Evolutionary conservation across 176 grass and related monocot species (phyloP).

Genomic region (Oropetium thomaeum): DNA sequence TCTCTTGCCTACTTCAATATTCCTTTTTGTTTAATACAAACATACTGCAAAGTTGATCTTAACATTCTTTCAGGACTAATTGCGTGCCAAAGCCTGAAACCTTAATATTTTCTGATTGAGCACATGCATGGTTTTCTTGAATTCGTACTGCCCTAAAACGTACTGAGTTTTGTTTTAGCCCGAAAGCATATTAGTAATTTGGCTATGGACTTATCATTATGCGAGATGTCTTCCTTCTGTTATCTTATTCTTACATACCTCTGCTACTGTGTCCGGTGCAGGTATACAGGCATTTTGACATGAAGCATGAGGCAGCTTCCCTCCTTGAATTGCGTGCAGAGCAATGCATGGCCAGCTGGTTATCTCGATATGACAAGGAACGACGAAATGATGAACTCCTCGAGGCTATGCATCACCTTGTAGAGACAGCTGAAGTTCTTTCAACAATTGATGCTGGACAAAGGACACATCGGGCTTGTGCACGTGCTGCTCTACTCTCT

Average conservation of each 20-base stretch:
- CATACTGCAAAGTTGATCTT: neutral
- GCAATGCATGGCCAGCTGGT: conserved; percentile 80
- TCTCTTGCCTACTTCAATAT: neutral
- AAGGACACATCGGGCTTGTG: conserved; percentile 74
- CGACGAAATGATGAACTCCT: conserved; percentile 71
- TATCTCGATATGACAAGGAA: conserved; percentile 61
- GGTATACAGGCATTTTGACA: conserved; percentile 94
- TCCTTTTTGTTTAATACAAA: conserved; percentile 11
- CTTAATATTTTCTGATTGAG: conserved; percentile 21
- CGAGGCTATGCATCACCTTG: conserved; percentile 79
- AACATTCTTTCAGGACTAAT: conserved; percentile 12
- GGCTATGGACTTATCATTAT: neutral
- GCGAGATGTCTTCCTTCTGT: neutral
- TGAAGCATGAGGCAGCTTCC: conserved; percentile 91
- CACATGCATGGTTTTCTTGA: neutral
- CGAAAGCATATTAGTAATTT: neutral
- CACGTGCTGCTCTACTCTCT: conserved; percentile 74
- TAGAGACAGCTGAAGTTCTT: conserved; percentile 80
- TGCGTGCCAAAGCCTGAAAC: conserved; percentile 1
- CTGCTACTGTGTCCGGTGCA: conserved; percentile 31
- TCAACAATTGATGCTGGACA: conserved; percentile 88
- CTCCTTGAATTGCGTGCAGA: conserved; percentile 75
- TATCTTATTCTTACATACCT: conserved; percentile 2
- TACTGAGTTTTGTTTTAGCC: neutral
- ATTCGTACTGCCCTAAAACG: neutral